Evolutionary conservation across 2,329 filamentous ascomycete genomes (phyloP).

Genomic region (Fusarium subglutinans): DNA sequence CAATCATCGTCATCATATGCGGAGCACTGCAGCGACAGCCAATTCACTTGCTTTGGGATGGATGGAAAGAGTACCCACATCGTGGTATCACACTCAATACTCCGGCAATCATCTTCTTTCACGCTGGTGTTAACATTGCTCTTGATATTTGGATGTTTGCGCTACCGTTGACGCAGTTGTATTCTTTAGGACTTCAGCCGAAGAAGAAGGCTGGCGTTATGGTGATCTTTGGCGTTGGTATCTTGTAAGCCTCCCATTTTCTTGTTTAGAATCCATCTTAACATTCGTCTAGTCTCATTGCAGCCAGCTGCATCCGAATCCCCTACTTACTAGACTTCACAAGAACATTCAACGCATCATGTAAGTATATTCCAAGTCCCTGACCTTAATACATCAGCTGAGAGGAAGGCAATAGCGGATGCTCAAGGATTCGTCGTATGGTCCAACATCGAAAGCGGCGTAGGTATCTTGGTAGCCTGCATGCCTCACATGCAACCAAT

Average conservation of each 20-base stretch:
- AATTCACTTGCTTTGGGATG: not conserved
- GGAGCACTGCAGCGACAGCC: not conserved
- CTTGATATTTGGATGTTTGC: constrained; percentile 12
- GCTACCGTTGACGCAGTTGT: not conserved
- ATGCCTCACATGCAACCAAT: constrained; percentile 4
- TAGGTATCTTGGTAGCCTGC: constrained; percentile 1
- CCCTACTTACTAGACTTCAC: not conserved
- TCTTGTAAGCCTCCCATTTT: not conserved
- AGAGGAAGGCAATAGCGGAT: not conserved
- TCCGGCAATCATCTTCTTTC: not conserved
- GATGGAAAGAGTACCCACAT: not conserved
- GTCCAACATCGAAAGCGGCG: not conserved
- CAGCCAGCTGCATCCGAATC: constrained; percentile 4
- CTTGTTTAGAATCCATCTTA: accelerated
- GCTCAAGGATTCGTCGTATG: constrained; percentile 2
- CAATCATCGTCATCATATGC: not conserved
- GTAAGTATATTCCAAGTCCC: not conserved
- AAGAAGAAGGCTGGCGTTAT: constrained; percentile 1
- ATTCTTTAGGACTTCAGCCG: not conserved
- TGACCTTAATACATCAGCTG: too few species aligned
- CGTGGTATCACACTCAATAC: not conserved
- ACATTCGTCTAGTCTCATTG: not conserved
- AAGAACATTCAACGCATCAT: not conserved
- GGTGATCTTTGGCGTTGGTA: not conserved
- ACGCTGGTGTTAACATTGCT: not conserved